These are phyloP conservation scores for Tylopilus sp. DNA, from an alignment of 1,284 basidiomycete genomes.

Conservation along the genomic window DNA sequence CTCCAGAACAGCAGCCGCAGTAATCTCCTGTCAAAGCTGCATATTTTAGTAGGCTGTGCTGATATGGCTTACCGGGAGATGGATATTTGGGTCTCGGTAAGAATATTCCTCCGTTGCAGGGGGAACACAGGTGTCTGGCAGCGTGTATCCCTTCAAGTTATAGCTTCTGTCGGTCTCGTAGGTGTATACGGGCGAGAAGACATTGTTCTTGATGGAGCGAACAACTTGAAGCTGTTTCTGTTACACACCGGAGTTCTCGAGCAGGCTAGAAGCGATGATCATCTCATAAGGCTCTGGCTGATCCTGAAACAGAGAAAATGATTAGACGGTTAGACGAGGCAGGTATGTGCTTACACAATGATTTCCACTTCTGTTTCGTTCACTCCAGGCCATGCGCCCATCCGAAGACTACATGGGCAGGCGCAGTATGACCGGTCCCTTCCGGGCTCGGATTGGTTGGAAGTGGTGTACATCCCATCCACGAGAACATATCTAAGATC, in stretches of 20 bases:
- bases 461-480: conserved; percentile 56
- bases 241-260: conserved; percentile 16
- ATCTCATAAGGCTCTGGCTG: conserved; percentile 10
- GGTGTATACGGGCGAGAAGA: conserved; percentile 48
- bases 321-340: background rate
- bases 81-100: conserved; percentile 46
- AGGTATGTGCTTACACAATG: too few relatives aligned
- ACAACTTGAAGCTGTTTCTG: too few relatives aligned
- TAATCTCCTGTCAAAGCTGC: background rate
- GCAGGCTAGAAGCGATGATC: conserved; percentile 16
- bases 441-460: conserved; percentile 52
- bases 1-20: conserved; percentile 50
- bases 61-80: conserved; percentile 32
- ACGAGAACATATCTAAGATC: conserved; percentile 53
- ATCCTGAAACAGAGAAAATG: conserved; percentile 3
- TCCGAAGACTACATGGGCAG: conserved; percentile 60
- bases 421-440: conserved; percentile 50
- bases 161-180: conserved; percentile 55
- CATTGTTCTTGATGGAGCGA: conserved; percentile 43
- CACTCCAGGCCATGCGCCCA: conserved; percentile 32
- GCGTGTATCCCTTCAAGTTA: conserved; percentile 50
- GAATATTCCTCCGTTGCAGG: conserved; percentile 46
- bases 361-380: conserved; percentile 13
- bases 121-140: conserved; percentile 49
- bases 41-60: too few relatives aligned